Conservation (phyloP, 2,329 filamentous ascomycete genomes). For the Alternaria angustiovoidea region DNA sequence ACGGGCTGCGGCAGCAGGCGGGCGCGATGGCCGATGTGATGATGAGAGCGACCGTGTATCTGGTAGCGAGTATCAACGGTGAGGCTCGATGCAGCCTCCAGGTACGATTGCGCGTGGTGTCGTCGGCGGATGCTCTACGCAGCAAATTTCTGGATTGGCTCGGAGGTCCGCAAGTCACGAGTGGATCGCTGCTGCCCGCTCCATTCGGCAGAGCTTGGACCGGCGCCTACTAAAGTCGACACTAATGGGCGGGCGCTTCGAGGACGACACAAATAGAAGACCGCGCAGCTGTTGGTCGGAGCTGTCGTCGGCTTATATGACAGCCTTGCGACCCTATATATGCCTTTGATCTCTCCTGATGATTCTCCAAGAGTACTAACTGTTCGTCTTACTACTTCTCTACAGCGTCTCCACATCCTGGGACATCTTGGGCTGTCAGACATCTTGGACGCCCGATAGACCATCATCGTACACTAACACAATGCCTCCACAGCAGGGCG, state of each 20-base stretch:
- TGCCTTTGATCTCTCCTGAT: constrained; percentile 15
- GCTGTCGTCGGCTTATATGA: constrained; percentile 21
- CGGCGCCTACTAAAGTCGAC: constrained; percentile 26
- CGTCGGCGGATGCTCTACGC: constrained; percentile 24
- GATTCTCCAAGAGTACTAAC: constrained; percentile 23
- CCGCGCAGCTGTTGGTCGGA: constrained; percentile 27
- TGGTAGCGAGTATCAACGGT: constrained; percentile 2
- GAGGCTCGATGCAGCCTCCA: constrained; percentile 16
- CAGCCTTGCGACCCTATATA: constrained; percentile 28
- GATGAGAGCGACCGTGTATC: neutral
- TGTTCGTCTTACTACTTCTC: constrained; percentile 11
- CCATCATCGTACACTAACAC: constrained; percentile 22
- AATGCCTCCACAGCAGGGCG: constrained; percentile 60
- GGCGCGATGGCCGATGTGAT: constrained; percentile 14
- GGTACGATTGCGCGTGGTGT: constrained; percentile 36
- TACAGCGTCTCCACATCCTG: constrained; percentile 4
- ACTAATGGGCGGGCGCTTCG: constrained; percentile 43
- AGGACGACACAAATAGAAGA: constrained; percentile 47
- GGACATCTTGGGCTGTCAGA: constrained; percentile 12
- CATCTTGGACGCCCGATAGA: constrained; percentile 18
- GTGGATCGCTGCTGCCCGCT: constrained; percentile 17
- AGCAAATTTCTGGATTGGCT: constrained; percentile 43
- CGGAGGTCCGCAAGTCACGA: constrained; percentile 41
- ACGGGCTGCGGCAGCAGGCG: constrained; percentile 32
- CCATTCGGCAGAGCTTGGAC: constrained; percentile 29